These are phyloP conservation scores for Citrus trifoliata DNA, from an alignment of 345 rosid genomes.

Conservation along the genomic window DNA sequence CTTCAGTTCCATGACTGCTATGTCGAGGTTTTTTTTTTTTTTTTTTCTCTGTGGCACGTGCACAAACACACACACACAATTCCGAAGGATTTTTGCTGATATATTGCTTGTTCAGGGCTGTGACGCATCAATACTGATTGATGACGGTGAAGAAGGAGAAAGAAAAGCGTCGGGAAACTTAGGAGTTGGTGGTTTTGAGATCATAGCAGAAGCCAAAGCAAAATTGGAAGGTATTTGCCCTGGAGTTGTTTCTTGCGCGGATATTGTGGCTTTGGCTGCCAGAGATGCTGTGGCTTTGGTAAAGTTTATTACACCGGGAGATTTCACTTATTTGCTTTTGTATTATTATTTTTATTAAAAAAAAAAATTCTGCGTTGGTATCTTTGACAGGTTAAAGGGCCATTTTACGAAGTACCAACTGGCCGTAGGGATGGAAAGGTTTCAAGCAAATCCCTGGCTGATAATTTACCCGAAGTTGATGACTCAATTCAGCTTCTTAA, in stretches of 20 bases:
- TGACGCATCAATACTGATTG: constrained; percentile 59
- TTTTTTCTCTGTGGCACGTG: too few species aligned
- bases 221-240: constrained; percentile 51
- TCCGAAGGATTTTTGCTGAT: too few species aligned
- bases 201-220: constrained; percentile 48
- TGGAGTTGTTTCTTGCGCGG: constrained; percentile 61
- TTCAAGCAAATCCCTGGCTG: constrained; percentile 32
- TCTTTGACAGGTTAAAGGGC: constrained; percentile 39
- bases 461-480: constrained; percentile 35
- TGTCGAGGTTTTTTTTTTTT: constrained; percentile 35
- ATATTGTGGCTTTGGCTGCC: constrained; percentile 56
- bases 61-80: too few species aligned
- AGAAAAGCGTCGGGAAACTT: constrained; percentile 29
- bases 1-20: constrained; percentile 76
- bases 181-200: constrained; percentile 40
- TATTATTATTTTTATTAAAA: neutral
- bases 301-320: neutral
- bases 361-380: too few species aligned
- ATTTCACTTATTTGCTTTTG: neutral
- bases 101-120: constrained; percentile 43
- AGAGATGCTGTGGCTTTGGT: constrained; percentile 54
- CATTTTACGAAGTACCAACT: constrained; percentile 46
- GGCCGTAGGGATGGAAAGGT: constrained; percentile 68
- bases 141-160: constrained; percentile 34
- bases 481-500: constrained; percentile 33